Evolutionary conservation across 169 alveolate species (phyloP), one percentile per base, ranked within the genome.

Genomic region (Plasmodium vinckei): DNA sequence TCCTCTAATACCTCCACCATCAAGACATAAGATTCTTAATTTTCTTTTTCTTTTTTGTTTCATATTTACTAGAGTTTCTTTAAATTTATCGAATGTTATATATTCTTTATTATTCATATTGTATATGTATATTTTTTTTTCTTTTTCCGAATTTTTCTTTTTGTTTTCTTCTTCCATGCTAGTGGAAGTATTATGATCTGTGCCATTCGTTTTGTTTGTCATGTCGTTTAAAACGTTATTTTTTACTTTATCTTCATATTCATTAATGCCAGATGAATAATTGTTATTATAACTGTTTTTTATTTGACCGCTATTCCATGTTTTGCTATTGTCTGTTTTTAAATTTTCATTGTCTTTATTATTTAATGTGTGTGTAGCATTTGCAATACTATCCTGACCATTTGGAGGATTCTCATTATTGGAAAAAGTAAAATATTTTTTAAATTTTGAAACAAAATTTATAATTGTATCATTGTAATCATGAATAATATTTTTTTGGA

Each of bases 1-100:
- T 5, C 97, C 98, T 73, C 96, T 87, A 2, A 95, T 88, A 44
- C 98, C 98, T 7, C 98, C 98, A 7, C 98, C 98, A 68, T 96
- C 98, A 0, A 96, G 60, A 57, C 94, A 87, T 42, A 96, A 91
- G 6, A 96, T 92, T 17, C 97, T 86, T 61, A 96, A 84, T 21
- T 94, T 94, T 12, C 95, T 65, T 68, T 87, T 87, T 75, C 89
- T 73, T 59, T 87, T 54, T 10, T 27, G 70, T 53, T 91, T 77
- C 69, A 91, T 46, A 10, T 70, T 42, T 72, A 56, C 87, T 88
- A 92, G 51, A 5, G 27, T 25, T 33, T 65, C 47, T 61, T 49
- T 44, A 64, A 75, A 70, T 91, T 89, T 82, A 59, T 69, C 69
- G 51, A 86, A 21, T 77, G 61, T 33, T 71, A 77, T 47, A 65